These are phyloP conservation scores for Medicago ruthenica DNA, from an alignment of 306 rosid genomes.

Conservation along the genomic window DNA sequence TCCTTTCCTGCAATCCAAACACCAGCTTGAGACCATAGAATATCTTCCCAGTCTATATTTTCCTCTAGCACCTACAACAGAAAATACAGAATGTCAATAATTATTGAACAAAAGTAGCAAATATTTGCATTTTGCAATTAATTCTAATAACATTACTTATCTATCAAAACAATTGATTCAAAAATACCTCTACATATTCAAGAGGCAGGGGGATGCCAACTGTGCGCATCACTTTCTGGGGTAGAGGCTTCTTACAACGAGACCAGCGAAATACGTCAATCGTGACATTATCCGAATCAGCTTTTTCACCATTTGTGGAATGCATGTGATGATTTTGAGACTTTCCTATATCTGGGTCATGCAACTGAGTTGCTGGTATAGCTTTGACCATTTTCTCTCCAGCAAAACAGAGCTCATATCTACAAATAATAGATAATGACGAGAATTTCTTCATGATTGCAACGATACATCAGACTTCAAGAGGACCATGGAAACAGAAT, in stretches of 20 bases:
- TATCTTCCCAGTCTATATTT: conserved; percentile 95
- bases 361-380: conserved; percentile 55
- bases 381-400: conserved; percentile 83
- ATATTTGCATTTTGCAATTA: conserved; percentile 29
- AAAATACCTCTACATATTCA: conserved; percentile 83
- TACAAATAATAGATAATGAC: conserved; percentile 41
- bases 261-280: conserved; percentile 92
- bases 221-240: conserved; percentile 79
- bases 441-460: conserved; percentile 28
- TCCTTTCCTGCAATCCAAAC: conserved; percentile 95
- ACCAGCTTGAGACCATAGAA: conserved; percentile 98
- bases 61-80: conserved; percentile 78
- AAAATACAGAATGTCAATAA: conserved; percentile 31
- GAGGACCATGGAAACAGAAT: conserved; percentile 26
- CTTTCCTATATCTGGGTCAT: conserved; percentile 66
- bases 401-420: conserved; percentile 89
- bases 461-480: conserved; percentile 21
- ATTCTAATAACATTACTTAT: neutral
- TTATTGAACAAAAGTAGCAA: neutral
- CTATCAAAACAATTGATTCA: neutral
- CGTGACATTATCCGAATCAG: conserved; percentile 61
- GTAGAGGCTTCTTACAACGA: conserved; percentile 86
- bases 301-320: conserved; percentile 72
- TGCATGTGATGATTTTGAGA: conserved; percentile 69
- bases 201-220: conserved; percentile 87